Evolutionary conservation across 345 rosid genomes (phyloP).

Genomic region (Ailanthus altissimus): DNA sequence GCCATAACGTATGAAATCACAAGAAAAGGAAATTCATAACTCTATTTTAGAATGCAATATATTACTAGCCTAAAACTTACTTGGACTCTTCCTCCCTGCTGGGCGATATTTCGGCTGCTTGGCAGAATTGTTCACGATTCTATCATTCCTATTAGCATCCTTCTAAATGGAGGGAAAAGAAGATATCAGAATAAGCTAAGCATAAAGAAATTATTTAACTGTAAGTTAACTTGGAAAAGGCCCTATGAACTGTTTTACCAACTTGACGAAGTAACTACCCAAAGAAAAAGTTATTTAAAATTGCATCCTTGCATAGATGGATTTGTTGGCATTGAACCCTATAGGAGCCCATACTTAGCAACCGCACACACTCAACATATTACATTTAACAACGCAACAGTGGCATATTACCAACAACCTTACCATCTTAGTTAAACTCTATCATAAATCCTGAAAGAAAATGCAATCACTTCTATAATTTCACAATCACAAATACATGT

Average conservation of each 20-base stretch:
- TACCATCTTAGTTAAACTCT: background rate
- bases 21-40: background rate
- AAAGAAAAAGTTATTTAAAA: background rate
- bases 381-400: no score
- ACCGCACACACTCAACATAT: no score
- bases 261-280: background rate
- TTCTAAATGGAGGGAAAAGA: conserved; percentile 21
- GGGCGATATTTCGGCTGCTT: conserved; percentile 65
- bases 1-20: background rate
- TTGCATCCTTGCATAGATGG: background rate
- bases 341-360: background rate
- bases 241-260: background rate
- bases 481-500: no score
- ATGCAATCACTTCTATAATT: background rate
- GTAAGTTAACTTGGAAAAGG: background rate
- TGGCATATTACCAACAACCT: background rate
- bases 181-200: background rate
- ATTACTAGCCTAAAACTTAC: conserved; percentile 48
- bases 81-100: conserved; percentile 70
- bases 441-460: background rate
- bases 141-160: conserved; percentile 54
- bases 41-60: background rate
- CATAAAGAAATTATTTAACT: background rate
- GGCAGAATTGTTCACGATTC: conserved; percentile 37
- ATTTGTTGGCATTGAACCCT: background rate